Percentiles rank a stretch among this genome's conserved stretches.
These are phyloP conservation scores for Fusarium sp. DNA, from an alignment of 2,329 filamentous ascomycete species.

Conservation along the genomic window DNA sequence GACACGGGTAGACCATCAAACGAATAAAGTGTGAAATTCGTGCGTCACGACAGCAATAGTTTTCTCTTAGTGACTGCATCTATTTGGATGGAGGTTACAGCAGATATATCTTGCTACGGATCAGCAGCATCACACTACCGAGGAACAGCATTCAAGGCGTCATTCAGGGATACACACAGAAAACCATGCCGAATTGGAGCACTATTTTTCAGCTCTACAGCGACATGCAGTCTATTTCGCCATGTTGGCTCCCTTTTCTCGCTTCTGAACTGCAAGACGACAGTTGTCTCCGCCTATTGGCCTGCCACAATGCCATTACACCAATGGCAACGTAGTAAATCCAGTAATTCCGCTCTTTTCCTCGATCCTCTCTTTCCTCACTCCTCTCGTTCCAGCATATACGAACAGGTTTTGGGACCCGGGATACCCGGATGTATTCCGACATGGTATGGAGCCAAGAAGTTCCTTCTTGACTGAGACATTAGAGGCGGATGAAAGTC, in stretches of 20 bases:
- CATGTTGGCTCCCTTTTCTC: not conserved
- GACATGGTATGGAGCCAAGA: too few species aligned
- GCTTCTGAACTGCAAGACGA: not conserved
- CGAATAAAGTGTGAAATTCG: not conserved
- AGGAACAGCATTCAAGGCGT: not conserved
- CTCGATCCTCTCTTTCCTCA: too few species aligned
- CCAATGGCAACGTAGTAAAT: too few species aligned
- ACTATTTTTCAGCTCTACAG: not conserved
- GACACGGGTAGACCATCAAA: not conserved
- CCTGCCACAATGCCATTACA: not conserved
- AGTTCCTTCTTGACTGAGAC: too few species aligned
- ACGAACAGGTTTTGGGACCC: too few species aligned
- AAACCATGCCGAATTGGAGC: not conserved
- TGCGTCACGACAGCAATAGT: not conserved
- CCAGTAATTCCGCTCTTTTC: too few species aligned
- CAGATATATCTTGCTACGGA: slow-evolving; percentile 20
- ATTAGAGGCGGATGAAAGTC: too few species aligned
- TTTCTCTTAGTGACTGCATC: not conserved
- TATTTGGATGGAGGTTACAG: not conserved
- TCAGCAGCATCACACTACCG: not conserved
- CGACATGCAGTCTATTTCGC: not conserved
- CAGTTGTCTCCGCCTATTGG: not conserved
- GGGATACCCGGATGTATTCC: too few species aligned
- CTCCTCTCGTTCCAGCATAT: too few species aligned
- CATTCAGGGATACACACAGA: not conserved